Conservation (phyloP, 257 asterid species). For the Nicotiana noctiflora region DNA sequence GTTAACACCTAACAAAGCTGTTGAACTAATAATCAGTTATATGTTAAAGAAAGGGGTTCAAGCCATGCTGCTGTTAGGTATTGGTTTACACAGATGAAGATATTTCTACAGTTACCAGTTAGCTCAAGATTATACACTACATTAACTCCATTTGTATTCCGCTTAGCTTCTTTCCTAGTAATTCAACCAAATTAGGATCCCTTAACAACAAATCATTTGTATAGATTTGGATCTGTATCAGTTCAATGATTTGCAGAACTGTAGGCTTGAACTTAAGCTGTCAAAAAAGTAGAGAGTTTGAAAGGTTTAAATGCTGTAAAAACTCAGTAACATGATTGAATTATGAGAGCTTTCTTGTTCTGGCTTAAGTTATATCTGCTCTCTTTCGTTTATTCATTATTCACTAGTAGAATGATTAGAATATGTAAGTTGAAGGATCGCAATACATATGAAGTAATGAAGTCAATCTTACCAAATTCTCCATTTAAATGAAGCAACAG, state of each 20-base stretch:
- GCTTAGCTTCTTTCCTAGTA: not conserved
- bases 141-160: not conserved
- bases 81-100: not conserved
- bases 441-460: too few species aligned
- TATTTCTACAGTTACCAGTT: not conserved
- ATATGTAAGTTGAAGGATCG: too few species aligned
- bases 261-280: not conserved
- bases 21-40: not conserved
- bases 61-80: not conserved
- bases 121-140: not conserved
- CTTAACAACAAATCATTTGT: not conserved
- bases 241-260: not conserved
- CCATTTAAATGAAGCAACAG: too few species aligned
- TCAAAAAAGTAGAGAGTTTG: not conserved
- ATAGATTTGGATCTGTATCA: not conserved
- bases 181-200: not conserved
- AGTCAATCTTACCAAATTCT: too few species aligned
- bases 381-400: too few species aligned
- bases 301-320: not conserved
- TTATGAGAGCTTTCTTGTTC: not conserved
- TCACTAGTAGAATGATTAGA: too few species aligned
- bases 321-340: not conserved
- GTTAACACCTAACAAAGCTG: conserved; percentile 20
- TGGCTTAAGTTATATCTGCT: not conserved
- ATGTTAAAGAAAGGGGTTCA: not conserved